A percentile compares a stretch with the other conserved stretches of the same genome.
Conservation (phyloP, 208 protist species). For the Wallacemonas sp. region DNA sequence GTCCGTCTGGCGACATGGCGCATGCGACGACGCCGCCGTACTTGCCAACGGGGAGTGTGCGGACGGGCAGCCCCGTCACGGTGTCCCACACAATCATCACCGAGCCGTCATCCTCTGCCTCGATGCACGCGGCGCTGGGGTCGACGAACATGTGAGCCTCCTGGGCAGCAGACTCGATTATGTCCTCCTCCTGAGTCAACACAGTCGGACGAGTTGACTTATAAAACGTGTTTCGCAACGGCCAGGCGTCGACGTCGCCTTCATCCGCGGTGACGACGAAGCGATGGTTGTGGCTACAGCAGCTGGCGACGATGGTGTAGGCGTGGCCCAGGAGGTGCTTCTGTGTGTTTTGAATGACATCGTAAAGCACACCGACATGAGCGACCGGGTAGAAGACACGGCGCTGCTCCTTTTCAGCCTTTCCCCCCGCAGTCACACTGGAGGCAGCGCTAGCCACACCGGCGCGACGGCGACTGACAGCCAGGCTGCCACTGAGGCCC, state of each 20-base stretch:
- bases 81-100: conserved; percentile 95
- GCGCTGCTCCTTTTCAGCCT: conserved; percentile 36
- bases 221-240: conserved; percentile 9
- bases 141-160: conserved; percentile 45
- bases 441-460: not conserved
- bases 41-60: conserved; percentile 66
- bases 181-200: conserved; percentile 17
- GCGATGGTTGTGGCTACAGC: conserved; percentile 77
- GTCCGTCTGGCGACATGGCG: conserved; percentile 86
- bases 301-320: conserved; percentile 77
- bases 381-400: conserved; percentile 90
- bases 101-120: conserved; percentile 79
- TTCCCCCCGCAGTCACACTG: not conserved
- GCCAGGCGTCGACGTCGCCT: conserved; percentile 46
- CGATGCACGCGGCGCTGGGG: conserved; percentile 44
- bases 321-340: conserved; percentile 89
- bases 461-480: not conserved
- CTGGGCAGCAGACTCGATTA: conserved; percentile 26
- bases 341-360: conserved; percentile 85
- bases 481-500: conserved; percentile 63
- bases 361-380: conserved; percentile 92
- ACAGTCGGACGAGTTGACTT: conserved; percentile 3
- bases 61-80: conserved; percentile 74
- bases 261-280: conserved; percentile 93
- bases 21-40: conserved; percentile 86